These are phyloP conservation scores for Saccharomyces kudriavzevii DNA, from an alignment of 805 yeast species.

Conservation along the genomic window DNA sequence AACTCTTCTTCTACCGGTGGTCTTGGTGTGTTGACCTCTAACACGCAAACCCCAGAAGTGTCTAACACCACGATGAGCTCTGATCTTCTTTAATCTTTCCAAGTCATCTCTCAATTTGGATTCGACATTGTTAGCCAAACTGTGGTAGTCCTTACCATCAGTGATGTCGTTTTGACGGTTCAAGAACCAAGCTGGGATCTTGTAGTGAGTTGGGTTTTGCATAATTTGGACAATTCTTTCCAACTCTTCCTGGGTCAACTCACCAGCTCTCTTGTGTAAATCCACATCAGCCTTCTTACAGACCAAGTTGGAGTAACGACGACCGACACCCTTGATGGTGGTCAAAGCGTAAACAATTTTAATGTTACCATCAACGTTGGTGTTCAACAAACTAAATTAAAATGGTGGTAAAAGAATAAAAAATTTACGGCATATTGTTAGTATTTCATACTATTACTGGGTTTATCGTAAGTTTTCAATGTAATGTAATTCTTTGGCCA, in stretches of 20 bases:
- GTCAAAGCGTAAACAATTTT: constrained; percentile 99
- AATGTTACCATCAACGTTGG: constrained; percentile 99
- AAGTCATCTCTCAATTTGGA: constrained; percentile 99
- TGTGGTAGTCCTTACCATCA: constrained; percentile 99
- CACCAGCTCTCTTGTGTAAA: constrained; percentile 99
- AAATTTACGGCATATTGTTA: constrained; percentile 25
- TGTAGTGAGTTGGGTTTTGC: constrained; percentile 99
- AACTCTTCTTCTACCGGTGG: constrained; percentile 89
- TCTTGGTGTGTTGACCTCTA: constrained; percentile 99
- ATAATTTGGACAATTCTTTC: constrained; percentile 99
- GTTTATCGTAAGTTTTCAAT: background rate
- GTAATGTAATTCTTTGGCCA: background rate
- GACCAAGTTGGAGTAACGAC: constrained; percentile 99
- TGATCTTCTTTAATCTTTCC: constrained; percentile 99
- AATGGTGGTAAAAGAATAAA: constrained; percentile 3
- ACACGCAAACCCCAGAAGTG: constrained; percentile 99
- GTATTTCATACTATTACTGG: constrained; percentile 15
- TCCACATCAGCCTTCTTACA: constrained; percentile 99
- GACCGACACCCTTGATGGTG: constrained; percentile 99
- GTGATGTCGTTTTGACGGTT: constrained; percentile 98
- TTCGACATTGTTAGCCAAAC: constrained; percentile 97
- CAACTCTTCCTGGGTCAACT: constrained; percentile 99
- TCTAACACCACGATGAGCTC: constrained; percentile 99
- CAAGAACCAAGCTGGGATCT: constrained; percentile 99
- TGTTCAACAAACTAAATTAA: constrained; percentile 83